Percentiles rank a stretch among this genome's conserved stretches.
These are phyloP conservation scores for Citrus sp. DNA, from an alignment of 345 rosid species.

Conservation along the genomic window DNA sequence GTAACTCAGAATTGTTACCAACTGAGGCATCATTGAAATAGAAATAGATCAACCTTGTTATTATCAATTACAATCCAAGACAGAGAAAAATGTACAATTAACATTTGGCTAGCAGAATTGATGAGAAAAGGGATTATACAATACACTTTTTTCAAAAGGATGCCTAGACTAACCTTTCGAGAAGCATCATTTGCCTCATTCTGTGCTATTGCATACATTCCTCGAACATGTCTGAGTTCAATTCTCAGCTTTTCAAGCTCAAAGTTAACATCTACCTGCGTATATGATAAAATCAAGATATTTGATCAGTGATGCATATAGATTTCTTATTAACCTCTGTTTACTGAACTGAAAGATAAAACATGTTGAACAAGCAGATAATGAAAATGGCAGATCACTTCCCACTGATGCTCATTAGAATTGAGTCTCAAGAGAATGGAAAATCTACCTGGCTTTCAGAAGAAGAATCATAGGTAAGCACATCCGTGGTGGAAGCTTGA, in stretches of 20 bases:
- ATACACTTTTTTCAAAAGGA: background rate
- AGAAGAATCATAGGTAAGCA: conserved; percentile 36
- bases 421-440: conserved; percentile 7
- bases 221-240: conserved; percentile 76
- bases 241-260: conserved; percentile 87
- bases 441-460: conserved; percentile 49
- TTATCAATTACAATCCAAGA: background rate
- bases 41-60: background rate
- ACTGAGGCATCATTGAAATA: background rate
- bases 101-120: background rate
- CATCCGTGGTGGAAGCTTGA: conserved; percentile 54
- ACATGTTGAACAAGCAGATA: background rate
- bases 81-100: background rate
- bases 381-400: background rate
- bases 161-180: conserved; percentile 52
- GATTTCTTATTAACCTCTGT: background rate
- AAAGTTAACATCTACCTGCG: conserved; percentile 51
- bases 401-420: background rate
- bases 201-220: conserved; percentile 75
- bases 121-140: background rate
- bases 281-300: conserved; percentile 1
- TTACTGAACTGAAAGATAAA: background rate
- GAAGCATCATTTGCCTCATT: conserved; percentile 77
- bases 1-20: too few relatives aligned
- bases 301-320: background rate